Percentiles rank a stretch among this genome's conserved stretches.
Evolutionary conservation across 768 basidiomycete genomes (phyloP).

Genomic region (Suillus paluster): DNA sequence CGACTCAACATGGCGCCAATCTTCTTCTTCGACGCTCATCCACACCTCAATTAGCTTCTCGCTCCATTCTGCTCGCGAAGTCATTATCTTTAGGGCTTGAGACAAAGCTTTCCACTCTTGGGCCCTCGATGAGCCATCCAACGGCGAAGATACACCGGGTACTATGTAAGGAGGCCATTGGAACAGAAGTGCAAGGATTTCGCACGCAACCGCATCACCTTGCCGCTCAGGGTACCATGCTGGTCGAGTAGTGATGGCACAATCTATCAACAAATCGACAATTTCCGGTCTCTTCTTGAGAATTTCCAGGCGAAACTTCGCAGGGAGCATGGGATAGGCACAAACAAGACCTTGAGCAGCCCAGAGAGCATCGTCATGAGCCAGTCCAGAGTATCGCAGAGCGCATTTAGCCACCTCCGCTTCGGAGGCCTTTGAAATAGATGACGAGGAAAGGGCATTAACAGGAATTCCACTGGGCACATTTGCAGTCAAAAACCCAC

Average conservation of each 20-base stretch:
- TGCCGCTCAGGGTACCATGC: constrained; percentile 35
- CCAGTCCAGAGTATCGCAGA: constrained; percentile 33
- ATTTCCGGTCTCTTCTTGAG: constrained; percentile 17
- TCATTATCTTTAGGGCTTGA: constrained; percentile 25
- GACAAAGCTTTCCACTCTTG: constrained; percentile 23
- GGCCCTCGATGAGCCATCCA: constrained; percentile 10
- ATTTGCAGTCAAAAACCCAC: constrained; percentile 2
- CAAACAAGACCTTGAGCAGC: constrained; percentile 17
- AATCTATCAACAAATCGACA: constrained; percentile 23
- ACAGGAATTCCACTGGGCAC: background rate
- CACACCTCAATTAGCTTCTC: constrained; percentile 24
- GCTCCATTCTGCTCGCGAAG: constrained; percentile 26
- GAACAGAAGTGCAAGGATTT: constrained; percentile 28
- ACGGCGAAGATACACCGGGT: constrained; percentile 20
- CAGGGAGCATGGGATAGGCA: constrained; percentile 8
- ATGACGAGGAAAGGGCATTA: background rate
- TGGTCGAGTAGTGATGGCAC: constrained; percentile 23
- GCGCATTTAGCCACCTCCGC: constrained; percentile 22
- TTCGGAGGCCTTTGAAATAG: constrained; percentile 5
- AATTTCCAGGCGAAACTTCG: constrained; percentile 17
- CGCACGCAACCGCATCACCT: constrained; percentile 25
- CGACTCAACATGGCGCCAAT: constrained; percentile 20
- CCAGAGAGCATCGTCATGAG: constrained; percentile 19
- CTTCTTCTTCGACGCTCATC: constrained; percentile 30
- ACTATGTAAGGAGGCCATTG: constrained; percentile 19